Conservation (phyloP, 345 rosid species). For the Kernera saxatilis region DNA sequence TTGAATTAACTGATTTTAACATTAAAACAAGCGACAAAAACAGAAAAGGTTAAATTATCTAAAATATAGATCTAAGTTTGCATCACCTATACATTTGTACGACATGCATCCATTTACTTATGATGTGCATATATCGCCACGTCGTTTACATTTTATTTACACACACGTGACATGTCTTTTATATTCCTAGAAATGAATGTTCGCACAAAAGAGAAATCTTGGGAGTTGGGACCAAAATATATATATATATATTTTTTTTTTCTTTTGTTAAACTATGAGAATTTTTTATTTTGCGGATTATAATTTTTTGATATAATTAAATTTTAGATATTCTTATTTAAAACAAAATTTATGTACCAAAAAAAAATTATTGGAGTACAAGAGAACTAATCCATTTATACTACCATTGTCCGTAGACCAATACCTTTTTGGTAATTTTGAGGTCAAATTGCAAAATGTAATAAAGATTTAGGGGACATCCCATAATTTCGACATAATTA, state of each 20-base stretch:
- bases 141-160: background rate
- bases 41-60: background rate
- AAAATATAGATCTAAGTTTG: background rate
- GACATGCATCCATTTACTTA: background rate
- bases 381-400: no score
- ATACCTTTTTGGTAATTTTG: no score
- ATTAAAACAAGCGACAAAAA: background rate
- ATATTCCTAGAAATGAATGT: background rate
- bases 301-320: no score
- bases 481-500: background rate
- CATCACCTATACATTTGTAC: slow-evolving; percentile 4
- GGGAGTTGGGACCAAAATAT: no score
- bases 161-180: background rate
- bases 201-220: background rate
- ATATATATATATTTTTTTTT: no score
- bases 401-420: no score
- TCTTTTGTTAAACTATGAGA: no score
- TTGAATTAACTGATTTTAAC: background rate
- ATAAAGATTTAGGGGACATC: background rate
- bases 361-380: no score
- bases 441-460: background rate
- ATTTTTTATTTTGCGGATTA: no score
- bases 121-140: background rate
- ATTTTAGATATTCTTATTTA: no score
- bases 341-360: no score